Evolutionary conservation across 805 yeast species (phyloP).

Genomic region (Metschnikowia santaceciliae): DNA sequence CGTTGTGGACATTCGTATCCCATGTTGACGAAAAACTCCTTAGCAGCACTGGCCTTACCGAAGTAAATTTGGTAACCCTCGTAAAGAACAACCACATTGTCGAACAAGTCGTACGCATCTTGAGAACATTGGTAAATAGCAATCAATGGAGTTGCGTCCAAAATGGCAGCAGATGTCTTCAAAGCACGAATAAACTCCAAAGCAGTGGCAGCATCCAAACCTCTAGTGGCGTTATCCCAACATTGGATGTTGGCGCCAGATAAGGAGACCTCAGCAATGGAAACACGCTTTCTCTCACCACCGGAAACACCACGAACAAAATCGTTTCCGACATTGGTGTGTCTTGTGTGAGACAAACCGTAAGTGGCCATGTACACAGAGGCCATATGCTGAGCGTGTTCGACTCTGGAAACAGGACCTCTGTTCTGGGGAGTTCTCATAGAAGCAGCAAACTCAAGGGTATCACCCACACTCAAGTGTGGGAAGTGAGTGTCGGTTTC

Average conservation of each 20-base stretch:
- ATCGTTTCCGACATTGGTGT: slow-evolving; percentile 62
- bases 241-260: slow-evolving; percentile 48
- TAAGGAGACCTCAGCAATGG: slow-evolving; percentile 61
- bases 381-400: slow-evolving; percentile 43
- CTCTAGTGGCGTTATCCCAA: slow-evolving; percentile 70
- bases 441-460: slow-evolving; percentile 59
- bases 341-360: slow-evolving; percentile 52
- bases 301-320: slow-evolving; percentile 68
- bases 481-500: slow-evolving; percentile 69
- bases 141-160: slow-evolving; percentile 55
- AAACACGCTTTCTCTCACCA: slow-evolving; percentile 70
- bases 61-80: slow-evolving; percentile 59
- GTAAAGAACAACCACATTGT: slow-evolving; percentile 57
- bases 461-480: slow-evolving; percentile 61
- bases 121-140: slow-evolving; percentile 70
- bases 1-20: slow-evolving; percentile 60
- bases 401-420: slow-evolving; percentile 54
- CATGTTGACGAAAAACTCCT: slow-evolving; percentile 52
- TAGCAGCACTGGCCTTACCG: slow-evolving; percentile 53
- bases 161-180: slow-evolving; percentile 51
- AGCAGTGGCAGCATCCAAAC: slow-evolving; percentile 68
- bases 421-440: slow-evolving; percentile 62
- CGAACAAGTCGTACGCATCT: slow-evolving; percentile 57
- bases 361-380: slow-evolving; percentile 42
- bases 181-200: slow-evolving; percentile 59